A percentile compares a stretch with the other conserved stretches of the same genome.
phyloP scores from a whole-genome alignment of 164 flowering plant genomes.

The Tinospora cordifolia region DNA sequence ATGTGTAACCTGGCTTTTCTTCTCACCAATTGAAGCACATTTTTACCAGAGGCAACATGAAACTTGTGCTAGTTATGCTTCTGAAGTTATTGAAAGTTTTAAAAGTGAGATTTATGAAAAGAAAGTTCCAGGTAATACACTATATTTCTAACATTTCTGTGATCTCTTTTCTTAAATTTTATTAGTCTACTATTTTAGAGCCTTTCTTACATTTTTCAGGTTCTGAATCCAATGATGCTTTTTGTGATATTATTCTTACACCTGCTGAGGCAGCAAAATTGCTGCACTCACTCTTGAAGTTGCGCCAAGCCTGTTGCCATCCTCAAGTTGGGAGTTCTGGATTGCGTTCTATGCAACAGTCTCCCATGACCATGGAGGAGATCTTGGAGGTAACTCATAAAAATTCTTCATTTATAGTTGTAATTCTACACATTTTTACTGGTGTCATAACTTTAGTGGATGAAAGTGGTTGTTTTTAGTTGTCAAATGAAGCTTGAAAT shows the following conservation, averaged over 20 bases:
- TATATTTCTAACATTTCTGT: constrained; percentile 4
- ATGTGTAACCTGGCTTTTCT: constrained; percentile 61
- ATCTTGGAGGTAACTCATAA: constrained; percentile 52
- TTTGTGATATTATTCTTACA: constrained; percentile 46
- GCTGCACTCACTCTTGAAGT: constrained; percentile 79
- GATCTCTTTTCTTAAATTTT: background rate
- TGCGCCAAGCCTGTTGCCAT: constrained; percentile 98
- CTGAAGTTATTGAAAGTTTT: constrained; percentile 61
- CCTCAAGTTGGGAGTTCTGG: constrained; percentile 99
- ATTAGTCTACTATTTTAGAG: background rate
- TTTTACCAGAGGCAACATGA: constrained; percentile 95
- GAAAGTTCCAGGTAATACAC: constrained; percentile 37
- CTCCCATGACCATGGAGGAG: constrained; percentile 98
- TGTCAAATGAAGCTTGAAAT: background rate
- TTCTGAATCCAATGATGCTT: constrained; percentile 25
- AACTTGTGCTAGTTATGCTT: constrained; percentile 63
- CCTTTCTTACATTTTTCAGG: constrained; percentile 29
- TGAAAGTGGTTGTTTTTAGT: background rate
- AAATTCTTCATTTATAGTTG: background rate
- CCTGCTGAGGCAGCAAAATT: constrained; percentile 76
- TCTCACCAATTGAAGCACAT: constrained; percentile 86
- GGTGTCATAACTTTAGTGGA: background rate
- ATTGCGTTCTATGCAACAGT: constrained; percentile 76
- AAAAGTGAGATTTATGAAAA: constrained; percentile 45
- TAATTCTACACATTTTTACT: background rate